Conservation (phyloP, 2,329 filamentous ascomycete genomes). For the Pseudogymnoascus verrucosus region DNA sequence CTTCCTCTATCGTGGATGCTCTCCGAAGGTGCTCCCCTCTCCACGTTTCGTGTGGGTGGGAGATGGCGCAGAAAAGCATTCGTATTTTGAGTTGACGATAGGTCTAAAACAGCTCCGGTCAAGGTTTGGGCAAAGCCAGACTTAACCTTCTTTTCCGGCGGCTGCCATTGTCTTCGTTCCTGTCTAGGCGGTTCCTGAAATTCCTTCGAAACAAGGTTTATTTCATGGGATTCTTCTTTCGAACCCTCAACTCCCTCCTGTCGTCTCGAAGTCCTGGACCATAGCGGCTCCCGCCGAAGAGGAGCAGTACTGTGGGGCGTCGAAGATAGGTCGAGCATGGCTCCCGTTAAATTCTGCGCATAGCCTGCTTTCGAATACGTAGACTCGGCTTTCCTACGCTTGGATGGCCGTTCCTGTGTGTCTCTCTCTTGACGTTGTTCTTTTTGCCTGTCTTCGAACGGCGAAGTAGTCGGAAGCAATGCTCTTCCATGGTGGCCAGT, state of each 20-base stretch:
- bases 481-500: slow-evolving; percentile 57
- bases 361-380: slow-evolving; percentile 31
- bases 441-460: slow-evolving; percentile 51
- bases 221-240: background rate
- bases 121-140: slow-evolving; percentile 42
- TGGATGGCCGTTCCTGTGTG: slow-evolving; percentile 20
- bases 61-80: background rate
- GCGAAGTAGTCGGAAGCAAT: slow-evolving; percentile 48
- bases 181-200: slow-evolving; percentile 26
- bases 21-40: background rate
- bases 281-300: background rate
- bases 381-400: slow-evolving; percentile 18
- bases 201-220: slow-evolving; percentile 25
- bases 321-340: slow-evolving; percentile 37
- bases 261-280: background rate
- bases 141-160: background rate
- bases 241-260: background rate
- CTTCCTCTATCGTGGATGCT: background rate
- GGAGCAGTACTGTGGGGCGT: background rate
- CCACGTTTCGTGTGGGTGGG: background rate
- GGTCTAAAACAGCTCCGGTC: slow-evolving; percentile 39
- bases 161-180: slow-evolving; percentile 12
- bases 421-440: slow-evolving; percentile 18
- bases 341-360: slow-evolving; percentile 43
- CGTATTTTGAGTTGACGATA: slow-evolving; percentile 27